These are phyloP conservation scores for Leucocoprinus leucothites DNA, from an alignment of 768 basidiomycete genomes.

Conservation along the genomic window DNA sequence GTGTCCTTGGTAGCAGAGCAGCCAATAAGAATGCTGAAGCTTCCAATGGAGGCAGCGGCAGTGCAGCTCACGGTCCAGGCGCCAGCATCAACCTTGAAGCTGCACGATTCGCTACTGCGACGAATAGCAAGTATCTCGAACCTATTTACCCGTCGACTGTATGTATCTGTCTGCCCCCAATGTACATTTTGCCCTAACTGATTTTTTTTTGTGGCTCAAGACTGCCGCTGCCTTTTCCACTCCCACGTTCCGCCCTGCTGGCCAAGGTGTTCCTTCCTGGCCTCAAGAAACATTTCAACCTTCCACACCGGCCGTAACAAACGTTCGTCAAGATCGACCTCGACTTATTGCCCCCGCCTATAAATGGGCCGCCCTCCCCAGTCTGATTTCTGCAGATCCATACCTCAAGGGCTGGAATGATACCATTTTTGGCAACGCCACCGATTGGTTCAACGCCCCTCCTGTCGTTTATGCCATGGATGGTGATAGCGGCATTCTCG, in stretches of 20 bases:
- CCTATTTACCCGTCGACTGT: slow-evolving; percentile 90
- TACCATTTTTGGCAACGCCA: slow-evolving; percentile 88
- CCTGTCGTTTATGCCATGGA: slow-evolving; percentile 74
- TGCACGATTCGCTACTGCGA: slow-evolving; percentile 73
- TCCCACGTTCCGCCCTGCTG: slow-evolving; percentile 68
- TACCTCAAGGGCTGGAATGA: slow-evolving; percentile 89
- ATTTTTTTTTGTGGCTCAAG: slow-evolving; percentile 41
- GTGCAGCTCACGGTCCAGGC: slow-evolving; percentile 52
- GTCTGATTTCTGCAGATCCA: slow-evolving; percentile 75
- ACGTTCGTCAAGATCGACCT: slow-evolving; percentile 75
- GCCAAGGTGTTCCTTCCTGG: slow-evolving; percentile 52
- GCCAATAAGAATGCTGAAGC: slow-evolving; percentile 26
- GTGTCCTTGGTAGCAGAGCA: slow-evolving; percentile 71
- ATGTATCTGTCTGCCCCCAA: slow-evolving; percentile 30
- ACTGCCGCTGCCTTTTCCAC: slow-evolving; percentile 67
- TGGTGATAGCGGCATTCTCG: slow-evolving; percentile 87
- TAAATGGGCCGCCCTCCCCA: slow-evolving; percentile 84
- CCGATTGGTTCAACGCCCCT: slow-evolving; percentile 58
- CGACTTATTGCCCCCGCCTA: slow-evolving; percentile 88
- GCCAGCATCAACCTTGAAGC: slow-evolving; percentile 56
- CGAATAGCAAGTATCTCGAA: slow-evolving; percentile 73
- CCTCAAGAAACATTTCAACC: slow-evolving; percentile 78
- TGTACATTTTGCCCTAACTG: slow-evolving; percentile 1
- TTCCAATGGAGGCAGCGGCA: slow-evolving; percentile 30
- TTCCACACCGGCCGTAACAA: slow-evolving; percentile 54